Evolutionary conservation across 345 rosid species (phyloP).

Genomic region (Citrus australasica): DNA sequence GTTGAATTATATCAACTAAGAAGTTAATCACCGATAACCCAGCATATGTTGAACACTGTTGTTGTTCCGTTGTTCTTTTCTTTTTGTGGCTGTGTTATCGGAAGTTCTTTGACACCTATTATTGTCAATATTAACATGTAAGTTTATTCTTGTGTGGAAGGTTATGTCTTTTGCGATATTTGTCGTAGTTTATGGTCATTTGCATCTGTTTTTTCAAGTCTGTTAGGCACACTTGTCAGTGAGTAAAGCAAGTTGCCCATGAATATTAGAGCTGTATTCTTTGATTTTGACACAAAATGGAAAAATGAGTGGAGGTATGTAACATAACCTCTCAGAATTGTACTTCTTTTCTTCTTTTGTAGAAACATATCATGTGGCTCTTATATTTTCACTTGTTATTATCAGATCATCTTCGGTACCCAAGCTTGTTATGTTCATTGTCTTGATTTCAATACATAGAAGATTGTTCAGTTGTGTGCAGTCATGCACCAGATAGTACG

Average conservation of each 20-base stretch:
- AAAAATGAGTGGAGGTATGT: slow-evolving; percentile 20
- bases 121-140: neutral
- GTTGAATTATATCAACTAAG: neutral
- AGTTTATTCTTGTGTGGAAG: slow-evolving; percentile 1
- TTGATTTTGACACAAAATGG: neutral
- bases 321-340: slow-evolving; percentile 18
- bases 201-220: slow-evolving; percentile 2
- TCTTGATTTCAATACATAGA: neutral
- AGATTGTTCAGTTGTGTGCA: too few relatives aligned
- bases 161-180: neutral
- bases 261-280: neutral
- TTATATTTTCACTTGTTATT: slow-evolving; percentile 6
- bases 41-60: neutral
- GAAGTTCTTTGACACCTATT: neutral
- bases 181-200: neutral
- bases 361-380: slow-evolving; percentile 27
- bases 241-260: neutral
- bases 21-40: neutral
- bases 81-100: neutral
- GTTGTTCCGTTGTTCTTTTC: neutral
- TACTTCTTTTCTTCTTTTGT: slow-evolving; percentile 17
- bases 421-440: slow-evolving; percentile 1
- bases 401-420: slow-evolving; percentile 2
- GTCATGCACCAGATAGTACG: too few relatives aligned
- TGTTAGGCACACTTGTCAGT: neutral